Evolutionary conservation across 106 monocot species (phyloP).

Genomic region (Xerophyta viscosa): DNA sequence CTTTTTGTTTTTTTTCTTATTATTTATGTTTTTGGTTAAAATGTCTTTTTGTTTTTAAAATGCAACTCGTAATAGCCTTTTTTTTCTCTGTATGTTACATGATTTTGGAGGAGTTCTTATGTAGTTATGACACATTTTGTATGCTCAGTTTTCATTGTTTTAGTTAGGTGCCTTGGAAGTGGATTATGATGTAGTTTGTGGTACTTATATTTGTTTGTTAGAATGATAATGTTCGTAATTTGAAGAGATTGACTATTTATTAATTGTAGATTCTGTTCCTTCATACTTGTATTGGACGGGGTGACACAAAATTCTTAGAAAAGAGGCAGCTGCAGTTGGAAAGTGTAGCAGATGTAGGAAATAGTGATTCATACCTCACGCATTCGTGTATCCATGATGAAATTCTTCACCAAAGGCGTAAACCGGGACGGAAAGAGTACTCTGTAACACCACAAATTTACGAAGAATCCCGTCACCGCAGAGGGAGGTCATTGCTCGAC

Average conservation of each 20-base stretch:
- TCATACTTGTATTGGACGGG: conserved; percentile 16
- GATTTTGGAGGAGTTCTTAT: too few relatives aligned
- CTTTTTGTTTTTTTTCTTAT: too few relatives aligned
- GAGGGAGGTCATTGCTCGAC: conserved; percentile 60
- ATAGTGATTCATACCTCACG: conserved; percentile 37
- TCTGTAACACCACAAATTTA: conserved; percentile 91
- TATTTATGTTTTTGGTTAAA: too few relatives aligned
- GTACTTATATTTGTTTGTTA: too few relatives aligned
- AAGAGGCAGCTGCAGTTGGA: conserved; percentile 14
- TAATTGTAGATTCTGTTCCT: conserved; percentile 38
- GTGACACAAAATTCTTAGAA: conserved; percentile 16
- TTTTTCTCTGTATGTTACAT: too few relatives aligned
- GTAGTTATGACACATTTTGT: too few relatives aligned
- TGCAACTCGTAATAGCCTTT: too few relatives aligned
- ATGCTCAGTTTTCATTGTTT: too few relatives aligned
- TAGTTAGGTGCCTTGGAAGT: too few relatives aligned
- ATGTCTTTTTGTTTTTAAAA: too few relatives aligned
- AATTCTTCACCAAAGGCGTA: conserved; percentile 79
- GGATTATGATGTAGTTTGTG: too few relatives aligned
- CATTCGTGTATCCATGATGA: conserved; percentile 98
- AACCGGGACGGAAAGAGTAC: conserved; percentile 71
- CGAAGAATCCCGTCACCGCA: conserved; percentile 21
- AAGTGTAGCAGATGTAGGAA: conserved; percentile 20
- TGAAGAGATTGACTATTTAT: conserved; percentile 1
- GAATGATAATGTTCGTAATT: not conserved